These are phyloP conservation scores for Xylariaceae sp. DNA, from an alignment of 2,329 filamentous ascomycete genomes.

Conservation along the genomic window DNA sequence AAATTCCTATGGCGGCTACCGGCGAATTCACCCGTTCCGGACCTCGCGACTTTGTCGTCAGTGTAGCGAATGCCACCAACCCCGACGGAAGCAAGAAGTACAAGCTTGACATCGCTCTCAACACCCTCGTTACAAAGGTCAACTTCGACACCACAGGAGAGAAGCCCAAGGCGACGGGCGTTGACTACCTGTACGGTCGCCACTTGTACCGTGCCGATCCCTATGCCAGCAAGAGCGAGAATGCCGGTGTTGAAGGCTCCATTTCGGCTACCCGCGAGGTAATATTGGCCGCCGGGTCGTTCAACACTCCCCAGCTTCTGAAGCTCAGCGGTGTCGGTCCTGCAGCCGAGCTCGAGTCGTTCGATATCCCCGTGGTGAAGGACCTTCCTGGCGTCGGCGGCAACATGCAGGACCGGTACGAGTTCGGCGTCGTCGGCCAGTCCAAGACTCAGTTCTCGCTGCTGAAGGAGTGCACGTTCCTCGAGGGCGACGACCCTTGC, in stretches of 20 bases:
- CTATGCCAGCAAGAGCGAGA: not conserved
- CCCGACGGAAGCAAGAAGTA: conserved; percentile 32
- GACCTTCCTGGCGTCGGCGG: conserved; percentile 56
- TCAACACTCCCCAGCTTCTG: conserved; percentile 46
- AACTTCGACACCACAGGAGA: conserved; percentile 15
- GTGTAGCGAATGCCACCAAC: conserved; percentile 38
- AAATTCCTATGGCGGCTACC: conserved; percentile 48
- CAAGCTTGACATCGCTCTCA: conserved; percentile 42
- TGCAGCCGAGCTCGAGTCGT: conserved; percentile 35
- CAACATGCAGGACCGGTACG: conserved; percentile 16
- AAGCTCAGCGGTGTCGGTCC: conserved; percentile 46
- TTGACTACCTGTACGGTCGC: conserved; percentile 21
- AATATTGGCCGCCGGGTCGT: conserved; percentile 46
- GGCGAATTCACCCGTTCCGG: conserved; percentile 39
- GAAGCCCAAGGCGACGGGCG: conserved; percentile 17
- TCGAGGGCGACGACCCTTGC: conserved; percentile 33
- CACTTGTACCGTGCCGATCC: conserved; percentile 22
- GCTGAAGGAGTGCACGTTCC: conserved; percentile 30
- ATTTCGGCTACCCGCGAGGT: conserved; percentile 42
- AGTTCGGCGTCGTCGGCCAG: conserved; percentile 6
- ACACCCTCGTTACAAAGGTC: conserved; percentile 25
- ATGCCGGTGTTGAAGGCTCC: conserved; percentile 10
- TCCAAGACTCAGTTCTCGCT: conserved; percentile 32
- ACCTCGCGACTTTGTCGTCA: conserved; percentile 49
- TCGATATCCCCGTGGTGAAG: conserved; percentile 50